Evolutionary conservation across 2,329 filamentous ascomycete species (phyloP).

Genomic region (Aureobasidium uvarum): DNA sequence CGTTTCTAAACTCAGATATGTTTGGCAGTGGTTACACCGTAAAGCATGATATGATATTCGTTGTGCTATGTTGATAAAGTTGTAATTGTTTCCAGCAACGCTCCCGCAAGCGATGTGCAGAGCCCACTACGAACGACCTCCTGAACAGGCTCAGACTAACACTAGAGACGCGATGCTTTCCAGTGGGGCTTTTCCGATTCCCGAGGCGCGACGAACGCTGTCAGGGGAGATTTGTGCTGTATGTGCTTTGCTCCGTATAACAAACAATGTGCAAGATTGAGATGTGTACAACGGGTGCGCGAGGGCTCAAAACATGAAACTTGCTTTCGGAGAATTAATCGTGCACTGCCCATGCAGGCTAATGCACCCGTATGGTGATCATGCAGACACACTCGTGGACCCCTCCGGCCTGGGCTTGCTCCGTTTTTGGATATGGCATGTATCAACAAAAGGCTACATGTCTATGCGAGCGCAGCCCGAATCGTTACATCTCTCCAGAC

Average conservation of each 20-base stretch:
- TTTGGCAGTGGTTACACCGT: neutral
- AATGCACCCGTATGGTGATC: neutral
- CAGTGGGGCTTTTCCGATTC: neutral
- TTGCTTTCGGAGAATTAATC: conserved; percentile 22
- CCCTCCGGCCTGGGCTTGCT: neutral
- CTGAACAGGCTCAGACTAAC: neutral
- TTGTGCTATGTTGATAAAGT: conserved; percentile 12
- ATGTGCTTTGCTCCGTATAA: neutral
- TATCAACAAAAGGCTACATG: conserved; percentile 5
- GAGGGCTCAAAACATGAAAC: neutral
- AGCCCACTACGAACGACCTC: neutral
- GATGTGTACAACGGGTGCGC: neutral
- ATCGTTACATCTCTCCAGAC: neutral
- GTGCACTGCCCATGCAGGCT: conserved; percentile 6
- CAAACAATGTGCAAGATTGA: neutral
- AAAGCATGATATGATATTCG: conserved; percentile 2
- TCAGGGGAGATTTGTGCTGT: conserved; percentile 5
- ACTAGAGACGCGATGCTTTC: neutral
- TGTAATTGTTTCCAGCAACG: conserved; percentile 16
- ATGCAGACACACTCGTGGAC: neutral
- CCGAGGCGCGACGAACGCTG: conserved; percentile 7
- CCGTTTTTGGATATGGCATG: conserved; percentile 6
- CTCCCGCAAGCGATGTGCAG: conserved; percentile 1
- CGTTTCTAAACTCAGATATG: conserved; percentile 15
- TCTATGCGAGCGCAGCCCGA: neutral